Evolutionary conservation across 2,329 filamentous ascomycete species (phyloP), one percentile per base, ranked within the genome.

Genomic region (Ilyonectria destructans): DNA sequence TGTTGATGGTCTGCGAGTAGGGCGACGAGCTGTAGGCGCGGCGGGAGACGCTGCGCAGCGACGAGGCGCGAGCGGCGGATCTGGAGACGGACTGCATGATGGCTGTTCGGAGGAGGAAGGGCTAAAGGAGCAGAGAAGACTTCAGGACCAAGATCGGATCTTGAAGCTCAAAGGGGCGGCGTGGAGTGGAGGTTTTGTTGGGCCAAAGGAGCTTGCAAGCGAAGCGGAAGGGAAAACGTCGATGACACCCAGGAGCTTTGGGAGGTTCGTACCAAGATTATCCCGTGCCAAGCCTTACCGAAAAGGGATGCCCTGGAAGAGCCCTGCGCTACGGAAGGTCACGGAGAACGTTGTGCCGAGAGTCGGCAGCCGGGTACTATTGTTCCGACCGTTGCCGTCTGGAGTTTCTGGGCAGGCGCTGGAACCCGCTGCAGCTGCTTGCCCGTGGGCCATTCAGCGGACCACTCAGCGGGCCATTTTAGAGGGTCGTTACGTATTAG

Each of bases 61-160:
- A 87, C 89, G 86, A 92, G 84, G 85, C 87, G 91, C 85, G 88
- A 91, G 86, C 88, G 88, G 84, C 79, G 83, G 80, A 81, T 88
- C 92, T 91, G 80, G 92, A 88, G 84, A 97, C 86, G 80, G 94
- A 92, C 89, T 97, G 94, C 95, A 97, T 97, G 79, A 80, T 90
- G 85, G 66, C 55, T 58, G 31, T 68, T 64, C 23, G 57, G 68
- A 57, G 43, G 59, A 63, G 67, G 62, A 52, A 60, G 59, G 15
- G 71, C 62, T 67, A 70, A 66, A 52, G 58, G 35, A 57, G 67
- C 58, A 69, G 45, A 15, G 21, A 31, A 9, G 19, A 54, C 63
- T 61, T 66, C 63, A 57, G 58, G 60, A 55, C 17, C 45, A 26
- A 48, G 48, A n/a, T 58, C 46, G 58, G 61, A 58, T 64, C 55